phyloP scores from a whole-genome alignment of 2,329 filamentous ascomycete genomes.

The Claviceps purpurea region DNA sequence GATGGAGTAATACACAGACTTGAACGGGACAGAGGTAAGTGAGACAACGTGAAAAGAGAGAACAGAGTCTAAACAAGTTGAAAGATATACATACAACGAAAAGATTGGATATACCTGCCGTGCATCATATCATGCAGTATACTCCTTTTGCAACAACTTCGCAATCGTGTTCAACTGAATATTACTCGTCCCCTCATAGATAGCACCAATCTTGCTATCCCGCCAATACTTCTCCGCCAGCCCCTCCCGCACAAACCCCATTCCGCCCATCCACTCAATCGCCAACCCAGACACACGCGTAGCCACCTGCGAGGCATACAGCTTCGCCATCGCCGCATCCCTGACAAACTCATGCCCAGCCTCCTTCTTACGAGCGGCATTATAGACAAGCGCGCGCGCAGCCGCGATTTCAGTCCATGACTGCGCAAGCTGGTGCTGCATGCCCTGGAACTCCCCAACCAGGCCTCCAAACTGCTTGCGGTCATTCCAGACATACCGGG shows the following conservation, averaged over 20 bases:
- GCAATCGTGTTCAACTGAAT: slow-evolving; percentile 57
- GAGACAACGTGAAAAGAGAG: background rate
- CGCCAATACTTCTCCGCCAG: slow-evolving; percentile 96
- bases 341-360: slow-evolving; percentile 87
- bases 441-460: slow-evolving; percentile 94
- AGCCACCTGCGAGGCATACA: slow-evolving; percentile 87
- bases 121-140: slow-evolving; percentile 25
- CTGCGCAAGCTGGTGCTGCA: slow-evolving; percentile 98
- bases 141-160: slow-evolving; percentile 49
- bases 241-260: slow-evolving; percentile 95
- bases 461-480: slow-evolving; percentile 90
- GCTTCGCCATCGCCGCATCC: slow-evolving; percentile 96
- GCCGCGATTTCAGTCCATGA: slow-evolving; percentile 88
- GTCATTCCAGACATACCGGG: slow-evolving; percentile 91
- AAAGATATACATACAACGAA: background rate
- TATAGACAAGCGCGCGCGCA: slow-evolving; percentile 85
- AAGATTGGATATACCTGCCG: background rate
- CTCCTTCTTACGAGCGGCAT: slow-evolving; percentile 95
- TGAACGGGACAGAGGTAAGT: too few species aligned
- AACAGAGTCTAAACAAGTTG: background rate
- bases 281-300: slow-evolving; percentile 73
- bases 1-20: too few species aligned
- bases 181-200: slow-evolving; percentile 85
- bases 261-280: slow-evolving; percentile 98
- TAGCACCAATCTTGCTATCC: slow-evolving; percentile 96